Evolutionary conservation across 163 green algal genomes (phyloP).

Genomic region (Picocystis sp.): DNA sequence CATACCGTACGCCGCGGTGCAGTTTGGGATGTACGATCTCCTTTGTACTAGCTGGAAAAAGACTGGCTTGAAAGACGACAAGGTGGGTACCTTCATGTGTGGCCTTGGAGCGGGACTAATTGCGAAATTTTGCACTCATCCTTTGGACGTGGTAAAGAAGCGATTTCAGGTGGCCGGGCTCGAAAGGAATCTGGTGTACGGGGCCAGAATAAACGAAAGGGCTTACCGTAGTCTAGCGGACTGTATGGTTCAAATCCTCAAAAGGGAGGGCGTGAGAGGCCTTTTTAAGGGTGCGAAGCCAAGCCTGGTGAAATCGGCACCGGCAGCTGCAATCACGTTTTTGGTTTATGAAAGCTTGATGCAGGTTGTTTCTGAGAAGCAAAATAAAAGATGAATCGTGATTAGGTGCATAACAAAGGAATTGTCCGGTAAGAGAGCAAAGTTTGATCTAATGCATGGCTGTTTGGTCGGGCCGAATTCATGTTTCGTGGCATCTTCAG

Average conservation of each 20-base stretch:
- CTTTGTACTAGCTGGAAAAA: slow-evolving; percentile 15
- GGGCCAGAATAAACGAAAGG: slow-evolving; percentile 22
- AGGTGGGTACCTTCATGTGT: slow-evolving; percentile 32
- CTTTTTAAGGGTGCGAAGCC: slow-evolving; percentile 59
- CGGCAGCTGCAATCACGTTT: slow-evolving; percentile 80
- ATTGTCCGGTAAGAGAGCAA: too few relatives aligned
- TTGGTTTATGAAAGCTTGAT: slow-evolving; percentile 53
- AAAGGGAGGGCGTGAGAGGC: slow-evolving; percentile 23
- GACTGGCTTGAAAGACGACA: not conserved
- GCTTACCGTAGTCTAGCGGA: slow-evolving; percentile 12
- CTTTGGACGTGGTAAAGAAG: slow-evolving; percentile 95
- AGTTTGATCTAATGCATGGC: too few relatives aligned
- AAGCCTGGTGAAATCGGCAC: slow-evolving; percentile 63
- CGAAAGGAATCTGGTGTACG: slow-evolving; percentile 25
- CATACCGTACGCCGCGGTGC: slow-evolving; percentile 86
- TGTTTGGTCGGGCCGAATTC: too few relatives aligned
- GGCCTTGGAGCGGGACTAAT: slow-evolving; percentile 47
- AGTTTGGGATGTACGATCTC: slow-evolving; percentile 74
- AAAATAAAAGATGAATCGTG: too few relatives aligned
- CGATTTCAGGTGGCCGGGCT: slow-evolving; percentile 52
- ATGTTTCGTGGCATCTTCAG: too few relatives aligned
- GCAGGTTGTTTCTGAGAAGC: too few relatives aligned
- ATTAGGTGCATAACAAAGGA: too few relatives aligned
- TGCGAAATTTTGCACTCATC: slow-evolving; percentile 70
- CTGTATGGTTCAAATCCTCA: slow-evolving; percentile 11